Conservation (phyloP, 352 stramenopile species). For the Phytophthora sp. region DNA sequence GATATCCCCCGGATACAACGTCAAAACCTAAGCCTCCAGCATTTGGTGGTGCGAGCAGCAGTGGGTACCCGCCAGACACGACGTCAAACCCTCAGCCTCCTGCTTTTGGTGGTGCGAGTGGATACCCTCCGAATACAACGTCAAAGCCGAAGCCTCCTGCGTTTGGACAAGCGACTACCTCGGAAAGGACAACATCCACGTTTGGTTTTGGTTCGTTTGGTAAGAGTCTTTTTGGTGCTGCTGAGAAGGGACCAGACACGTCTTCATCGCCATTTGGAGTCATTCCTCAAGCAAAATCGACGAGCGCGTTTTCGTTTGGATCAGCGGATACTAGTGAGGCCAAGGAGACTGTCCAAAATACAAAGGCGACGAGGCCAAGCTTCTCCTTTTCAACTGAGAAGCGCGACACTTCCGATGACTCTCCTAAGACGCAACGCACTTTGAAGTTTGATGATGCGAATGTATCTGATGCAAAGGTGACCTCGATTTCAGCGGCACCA, state of each 20-base stretch:
- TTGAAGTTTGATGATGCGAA: conserved; percentile 37
- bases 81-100: conserved; percentile 41
- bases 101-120: conserved; percentile 23
- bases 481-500: conserved; percentile 6
- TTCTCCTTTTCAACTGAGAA: conserved; percentile 36
- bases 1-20: conserved; percentile 48
- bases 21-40: conserved; percentile 36
- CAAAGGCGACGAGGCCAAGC: conserved; percentile 15
- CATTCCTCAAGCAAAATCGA: conserved; percentile 24
- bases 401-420: conserved; percentile 2
- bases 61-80: conserved; percentile 48
- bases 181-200: conserved; percentile 22
- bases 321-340: conserved; percentile 7
- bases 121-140: conserved; percentile 44
- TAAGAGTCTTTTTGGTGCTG: conserved; percentile 24
- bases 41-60: conserved; percentile 13
- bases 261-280: conserved; percentile 39
- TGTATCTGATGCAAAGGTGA: conserved; percentile 13
- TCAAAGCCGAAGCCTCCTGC: conserved; percentile 35
- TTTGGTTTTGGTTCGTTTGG: conserved; percentile 38
- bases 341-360: conserved; percentile 13
- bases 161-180: conserved; percentile 25
- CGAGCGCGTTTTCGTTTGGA: conserved; percentile 31
- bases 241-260: conserved; percentile 10
- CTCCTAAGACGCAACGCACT: conserved; percentile 34